phyloP scores from a whole-genome alignment of 257 asterid genomes.

The Phtheirospermum japonicum region DNA sequence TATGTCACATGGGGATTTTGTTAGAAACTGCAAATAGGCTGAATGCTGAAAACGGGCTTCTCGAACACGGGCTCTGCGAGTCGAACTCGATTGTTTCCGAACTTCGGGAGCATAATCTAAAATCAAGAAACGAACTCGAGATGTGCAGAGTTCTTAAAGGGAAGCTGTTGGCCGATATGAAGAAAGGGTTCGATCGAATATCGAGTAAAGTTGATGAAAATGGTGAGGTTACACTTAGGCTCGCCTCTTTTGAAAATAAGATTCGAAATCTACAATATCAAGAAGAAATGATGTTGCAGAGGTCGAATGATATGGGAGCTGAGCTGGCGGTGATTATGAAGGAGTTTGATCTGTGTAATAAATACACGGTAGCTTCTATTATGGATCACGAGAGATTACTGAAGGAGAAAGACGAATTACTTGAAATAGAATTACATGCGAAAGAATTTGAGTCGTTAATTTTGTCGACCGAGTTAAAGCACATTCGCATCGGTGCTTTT shows the following conservation, averaged over 20 bases:
- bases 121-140: slow-evolving; percentile 75
- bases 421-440: slow-evolving; percentile 44
- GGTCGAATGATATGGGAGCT: slow-evolving; percentile 72
- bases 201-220: slow-evolving; percentile 73
- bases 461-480: slow-evolving; percentile 57
- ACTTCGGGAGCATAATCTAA: slow-evolving; percentile 69
- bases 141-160: slow-evolving; percentile 74
- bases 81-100: slow-evolving; percentile 63
- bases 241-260: slow-evolving; percentile 64
- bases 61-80: slow-evolving; percentile 70
- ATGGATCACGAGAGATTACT: slow-evolving; percentile 57
- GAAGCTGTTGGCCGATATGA: slow-evolving; percentile 75
- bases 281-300: slow-evolving; percentile 81
- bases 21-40: slow-evolving; percentile 80
- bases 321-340: slow-evolving; percentile 63
- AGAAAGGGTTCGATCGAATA: slow-evolving; percentile 59
- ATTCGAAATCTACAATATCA: slow-evolving; percentile 62
- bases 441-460: slow-evolving; percentile 59
- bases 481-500: slow-evolving; percentile 33
- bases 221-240: slow-evolving; percentile 59
- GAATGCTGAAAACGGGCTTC: slow-evolving; percentile 86
- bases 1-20: slow-evolving; percentile 87
- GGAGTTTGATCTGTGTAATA: slow-evolving; percentile 71
- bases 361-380: slow-evolving; percentile 43
- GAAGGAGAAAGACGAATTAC: slow-evolving; percentile 57